Evolutionary conservation across 371 early-diverging fungal species (phyloP).

Genomic region (Apophysomyces sp.): DNA sequence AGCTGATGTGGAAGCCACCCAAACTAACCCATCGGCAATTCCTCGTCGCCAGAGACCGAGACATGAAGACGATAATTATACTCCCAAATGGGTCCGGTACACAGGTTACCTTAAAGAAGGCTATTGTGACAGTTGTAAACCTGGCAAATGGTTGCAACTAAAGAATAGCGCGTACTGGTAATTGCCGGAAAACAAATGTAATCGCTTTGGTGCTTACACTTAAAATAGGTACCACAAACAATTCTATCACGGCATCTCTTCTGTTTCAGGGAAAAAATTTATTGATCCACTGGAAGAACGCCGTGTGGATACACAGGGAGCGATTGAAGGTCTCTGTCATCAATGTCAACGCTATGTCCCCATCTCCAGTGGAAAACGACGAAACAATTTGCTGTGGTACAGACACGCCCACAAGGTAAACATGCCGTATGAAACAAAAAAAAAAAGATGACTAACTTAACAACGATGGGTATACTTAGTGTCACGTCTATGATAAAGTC

Average conservation of each 20-base stretch:
- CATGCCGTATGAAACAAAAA: background rate
- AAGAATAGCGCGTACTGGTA: conserved; percentile 93
- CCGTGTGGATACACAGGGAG: conserved; percentile 31
- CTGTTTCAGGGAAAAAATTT: conserved; percentile 75
- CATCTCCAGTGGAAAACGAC: conserved; percentile 66
- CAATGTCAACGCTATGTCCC: conserved; percentile 78
- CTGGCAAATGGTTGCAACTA: conserved; percentile 89
- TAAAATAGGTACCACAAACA: conserved; percentile 68
- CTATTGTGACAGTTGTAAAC: conserved; percentile 81
- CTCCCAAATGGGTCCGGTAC: conserved; percentile 85
- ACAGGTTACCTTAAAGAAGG: conserved; percentile 83
- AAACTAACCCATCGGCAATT: background rate
- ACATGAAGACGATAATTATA: conserved; percentile 80
- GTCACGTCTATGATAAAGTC: background rate
- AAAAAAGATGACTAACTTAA: background rate
- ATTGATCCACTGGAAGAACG: conserved; percentile 66
- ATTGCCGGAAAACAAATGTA: background rate
- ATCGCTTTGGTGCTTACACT: background rate
- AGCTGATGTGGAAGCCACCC: background rate
- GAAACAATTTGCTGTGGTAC: conserved; percentile 77
- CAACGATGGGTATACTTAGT: background rate
- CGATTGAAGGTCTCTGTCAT: conserved; percentile 79
- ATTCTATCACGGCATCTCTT: conserved; percentile 81
- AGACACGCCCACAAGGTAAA: conserved; percentile 75
- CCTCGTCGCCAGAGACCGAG: conserved; percentile 68